A percentile compares a stretch with the other conserved stretches of the same genome.
These are phyloP conservation scores for Morella rubra DNA, from an alignment of 306 rosid species.

Conservation along the genomic window DNA sequence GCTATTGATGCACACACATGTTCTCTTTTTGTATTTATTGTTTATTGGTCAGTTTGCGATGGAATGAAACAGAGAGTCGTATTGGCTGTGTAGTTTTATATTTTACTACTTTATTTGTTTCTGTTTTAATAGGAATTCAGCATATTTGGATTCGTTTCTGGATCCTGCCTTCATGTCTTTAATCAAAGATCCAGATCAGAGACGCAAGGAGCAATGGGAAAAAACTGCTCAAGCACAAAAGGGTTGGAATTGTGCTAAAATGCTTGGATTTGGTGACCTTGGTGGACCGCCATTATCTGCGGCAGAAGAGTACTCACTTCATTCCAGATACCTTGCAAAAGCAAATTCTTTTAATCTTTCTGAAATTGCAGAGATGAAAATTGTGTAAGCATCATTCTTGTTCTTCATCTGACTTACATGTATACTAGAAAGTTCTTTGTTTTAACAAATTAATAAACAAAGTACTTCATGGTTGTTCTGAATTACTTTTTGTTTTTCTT, in stretches of 20 bases:
- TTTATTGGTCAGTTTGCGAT: conserved; percentile 1
- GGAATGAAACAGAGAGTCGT: not conserved
- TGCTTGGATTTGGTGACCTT: conserved; percentile 90
- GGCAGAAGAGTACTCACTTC: conserved; percentile 92
- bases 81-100: conserved; percentile 12
- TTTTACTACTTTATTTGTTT: conserved; percentile 14
- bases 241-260: conserved; percentile 74
- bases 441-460: not conserved
- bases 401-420: conserved; percentile 14
- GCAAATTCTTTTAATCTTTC: conserved; percentile 89
- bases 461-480: not conserved
- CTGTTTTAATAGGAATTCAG: conserved; percentile 60
- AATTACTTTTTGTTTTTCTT: not conserved
- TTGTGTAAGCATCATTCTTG: conserved; percentile 60
- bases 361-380: conserved; percentile 96
- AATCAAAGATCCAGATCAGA: conserved; percentile 96
- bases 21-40: conserved; percentile 4
- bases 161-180: conserved; percentile 99
- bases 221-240: conserved; percentile 86
- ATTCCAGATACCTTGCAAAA: conserved; percentile 94
- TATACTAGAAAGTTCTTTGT: conserved; percentile 3
- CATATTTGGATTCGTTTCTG: conserved; percentile 76
- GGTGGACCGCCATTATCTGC: conserved; percentile 82
- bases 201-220: conserved; percentile 97
- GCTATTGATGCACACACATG: conserved; percentile 15